A percentile compares a stretch with the other conserved stretches of the same genome.
Evolutionary conservation across 2,329 filamentous ascomycete species (phyloP).

Genomic region (Diplodia corticola): DNA sequence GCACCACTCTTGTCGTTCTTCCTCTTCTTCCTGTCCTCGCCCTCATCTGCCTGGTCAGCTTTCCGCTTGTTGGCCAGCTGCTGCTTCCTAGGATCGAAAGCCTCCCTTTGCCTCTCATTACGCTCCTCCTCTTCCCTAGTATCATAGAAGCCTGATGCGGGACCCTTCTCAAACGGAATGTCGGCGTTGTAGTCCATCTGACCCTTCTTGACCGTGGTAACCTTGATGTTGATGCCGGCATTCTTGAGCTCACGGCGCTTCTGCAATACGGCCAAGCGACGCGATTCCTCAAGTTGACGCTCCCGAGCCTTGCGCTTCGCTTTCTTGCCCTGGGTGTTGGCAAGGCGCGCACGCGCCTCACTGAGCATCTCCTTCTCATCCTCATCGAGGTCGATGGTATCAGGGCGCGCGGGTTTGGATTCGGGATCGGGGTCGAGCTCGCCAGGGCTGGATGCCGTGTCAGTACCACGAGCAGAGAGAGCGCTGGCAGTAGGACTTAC

Average conservation of each 20-base stretch:
- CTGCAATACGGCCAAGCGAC: conserved; percentile 84
- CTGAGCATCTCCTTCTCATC: conserved; percentile 99
- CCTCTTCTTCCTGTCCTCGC: conserved; percentile 74
- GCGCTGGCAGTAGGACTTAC: conserved; percentile 18
- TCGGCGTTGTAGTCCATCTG: conserved; percentile 99
- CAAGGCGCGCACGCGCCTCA: conserved; percentile 91
- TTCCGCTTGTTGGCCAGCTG: conserved; percentile 91
- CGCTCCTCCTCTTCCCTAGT: conserved; percentile 76
- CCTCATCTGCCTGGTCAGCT: conserved; percentile 81
- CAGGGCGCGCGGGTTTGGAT: conserved; percentile 89
- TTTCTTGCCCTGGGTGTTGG: conserved; percentile 98
- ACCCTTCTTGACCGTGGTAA: conserved; percentile 85
- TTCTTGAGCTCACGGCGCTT: conserved; percentile 96
- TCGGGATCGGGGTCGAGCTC: conserved; percentile 98
- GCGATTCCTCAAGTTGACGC: conserved; percentile 90
- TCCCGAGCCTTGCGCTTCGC: conserved; percentile 97
- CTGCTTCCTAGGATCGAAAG: conserved; percentile 90
- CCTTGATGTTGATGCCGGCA: conserved; percentile 97
- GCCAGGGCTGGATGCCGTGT: conserved; percentile 59
- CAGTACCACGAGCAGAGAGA: background rate
- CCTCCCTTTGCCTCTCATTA: conserved; percentile 81
- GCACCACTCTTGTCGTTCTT: conserved; percentile 83
- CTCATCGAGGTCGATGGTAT: conserved; percentile 97
- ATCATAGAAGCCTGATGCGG: conserved; percentile 88
- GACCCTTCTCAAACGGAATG: conserved; percentile 94